Evolutionary conservation across 2,329 filamentous ascomycete genomes (phyloP).

Genomic region (Dendryphion nanum): DNA sequence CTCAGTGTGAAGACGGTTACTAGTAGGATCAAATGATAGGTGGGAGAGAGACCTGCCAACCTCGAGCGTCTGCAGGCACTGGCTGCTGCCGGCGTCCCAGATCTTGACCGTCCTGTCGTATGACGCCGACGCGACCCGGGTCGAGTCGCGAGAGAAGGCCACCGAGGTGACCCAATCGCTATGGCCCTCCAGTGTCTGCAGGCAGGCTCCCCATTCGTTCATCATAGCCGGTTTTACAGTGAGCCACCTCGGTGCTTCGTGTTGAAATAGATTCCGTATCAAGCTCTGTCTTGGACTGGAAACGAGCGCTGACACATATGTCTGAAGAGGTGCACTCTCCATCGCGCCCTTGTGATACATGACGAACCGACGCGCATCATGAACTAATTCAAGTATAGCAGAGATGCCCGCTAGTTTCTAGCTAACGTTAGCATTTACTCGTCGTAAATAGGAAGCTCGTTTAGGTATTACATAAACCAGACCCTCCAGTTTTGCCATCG

Average conservation of each 20-base stretch:
- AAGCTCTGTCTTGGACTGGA: conserved; percentile 11
- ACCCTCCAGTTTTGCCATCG: conserved; percentile 9
- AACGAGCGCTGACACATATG: conserved; percentile 16
- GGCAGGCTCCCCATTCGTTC: conserved; percentile 8
- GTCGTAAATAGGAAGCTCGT: neutral
- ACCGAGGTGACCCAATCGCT: neutral
- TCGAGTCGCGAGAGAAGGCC: conserved; percentile 13
- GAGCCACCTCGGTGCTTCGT: conserved; percentile 8
- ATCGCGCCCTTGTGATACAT: conserved; percentile 11
- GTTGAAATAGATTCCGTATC: conserved; percentile 4
- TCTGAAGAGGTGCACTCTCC: conserved; percentile 15
- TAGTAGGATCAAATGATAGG: too few species aligned
- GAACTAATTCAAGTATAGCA: conserved; percentile 4
- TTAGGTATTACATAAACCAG: neutral
- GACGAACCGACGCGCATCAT: conserved; percentile 15
- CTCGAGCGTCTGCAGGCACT: conserved; percentile 13
- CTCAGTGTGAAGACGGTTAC: too few species aligned
- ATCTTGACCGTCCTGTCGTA: conserved; percentile 14
- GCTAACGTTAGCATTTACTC: neutral
- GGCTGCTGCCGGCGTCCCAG: conserved; percentile 12
- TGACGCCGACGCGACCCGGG: conserved; percentile 15
- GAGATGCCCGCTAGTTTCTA: neutral
- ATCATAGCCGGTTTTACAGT: conserved; percentile 7
- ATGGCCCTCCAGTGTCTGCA: conserved; percentile 11
- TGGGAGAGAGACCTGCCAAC: too few species aligned